phyloP scores from a whole-genome alignment of 2,329 filamentous ascomycete genomes.

The Botrytis elliptica region DNA sequence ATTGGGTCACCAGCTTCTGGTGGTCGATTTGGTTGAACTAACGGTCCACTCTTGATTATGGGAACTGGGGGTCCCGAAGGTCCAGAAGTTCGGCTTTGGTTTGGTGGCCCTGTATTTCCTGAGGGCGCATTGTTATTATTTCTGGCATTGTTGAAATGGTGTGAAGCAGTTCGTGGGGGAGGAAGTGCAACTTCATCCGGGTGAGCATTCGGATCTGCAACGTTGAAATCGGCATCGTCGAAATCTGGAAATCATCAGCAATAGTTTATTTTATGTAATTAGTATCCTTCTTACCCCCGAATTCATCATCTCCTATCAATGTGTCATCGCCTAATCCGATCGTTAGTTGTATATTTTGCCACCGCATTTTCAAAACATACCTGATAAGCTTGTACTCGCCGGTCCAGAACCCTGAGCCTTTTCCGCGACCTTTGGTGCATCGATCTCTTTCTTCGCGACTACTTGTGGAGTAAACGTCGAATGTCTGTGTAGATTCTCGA shows the following conservation, averaged over 20 bases:
- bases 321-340: constrained; percentile 41
- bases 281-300: constrained; percentile 49
- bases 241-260: constrained; percentile 55
- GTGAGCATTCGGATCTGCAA: constrained; percentile 61
- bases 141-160: constrained; percentile 28
- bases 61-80: constrained; percentile 24
- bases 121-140: constrained; percentile 22
- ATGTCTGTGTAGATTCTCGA: constrained; percentile 78
- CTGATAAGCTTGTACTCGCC: background rate
- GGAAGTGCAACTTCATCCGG: constrained; percentile 72
- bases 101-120: constrained; percentile 24
- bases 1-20: constrained; percentile 25
- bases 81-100: constrained; percentile 37
- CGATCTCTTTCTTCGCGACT: constrained; percentile 31
- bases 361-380: background rate
- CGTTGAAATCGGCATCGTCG: constrained; percentile 74
- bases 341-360: constrained; percentile 27
- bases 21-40: constrained; percentile 34
- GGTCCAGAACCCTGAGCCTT: constrained; percentile 27
- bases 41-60: constrained; percentile 27
- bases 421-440: constrained; percentile 36
- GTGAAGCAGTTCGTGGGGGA: constrained; percentile 31
- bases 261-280: constrained; percentile 38
- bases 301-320: constrained; percentile 50
- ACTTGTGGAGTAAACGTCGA: constrained; percentile 53